A percentile compares a stretch with the other conserved stretches of the same genome.
Evolutionary conservation across 176 grass and related monocot genomes (phyloP).

Genomic region (Poa annua): DNA sequence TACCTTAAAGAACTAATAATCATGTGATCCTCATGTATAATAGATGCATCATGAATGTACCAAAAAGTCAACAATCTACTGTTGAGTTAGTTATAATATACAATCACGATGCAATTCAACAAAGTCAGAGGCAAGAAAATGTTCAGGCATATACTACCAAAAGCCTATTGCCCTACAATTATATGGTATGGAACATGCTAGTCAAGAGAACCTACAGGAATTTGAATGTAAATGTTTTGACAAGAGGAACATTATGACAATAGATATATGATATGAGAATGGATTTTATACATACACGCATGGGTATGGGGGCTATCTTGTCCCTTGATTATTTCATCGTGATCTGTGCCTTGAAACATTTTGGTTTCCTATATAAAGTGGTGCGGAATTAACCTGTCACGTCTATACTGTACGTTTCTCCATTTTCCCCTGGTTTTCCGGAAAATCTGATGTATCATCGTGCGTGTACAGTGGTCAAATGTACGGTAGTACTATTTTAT

Average conservation of each 20-base stretch:
- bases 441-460: too few species aligned
- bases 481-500: too few species aligned
- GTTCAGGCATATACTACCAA: neutral
- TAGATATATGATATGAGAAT: slow-evolving; percentile 29
- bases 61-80: slow-evolving; percentile 10
- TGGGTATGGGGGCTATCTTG: too few species aligned
- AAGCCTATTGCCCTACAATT: slow-evolving; percentile 5
- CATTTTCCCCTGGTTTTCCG: too few species aligned
- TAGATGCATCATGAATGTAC: slow-evolving; percentile 9
- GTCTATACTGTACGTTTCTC: too few species aligned
- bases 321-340: too few species aligned
- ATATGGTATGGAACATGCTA: slow-evolving; percentile 25
- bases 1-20: slow-evolving; percentile 31
- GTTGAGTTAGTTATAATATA: slow-evolving; percentile 5
- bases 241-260: neutral
- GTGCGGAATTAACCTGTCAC: too few species aligned
- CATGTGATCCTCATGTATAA: slow-evolving; percentile 2
- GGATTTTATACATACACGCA: too few species aligned
- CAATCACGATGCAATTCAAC: slow-evolving; percentile 1
- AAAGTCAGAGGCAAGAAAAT: neutral
- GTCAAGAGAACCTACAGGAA: slow-evolving; percentile 35
- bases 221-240: slow-evolving; percentile 19
- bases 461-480: too few species aligned
- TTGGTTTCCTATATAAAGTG: too few species aligned
- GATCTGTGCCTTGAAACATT: too few species aligned